These are phyloP conservation scores for Santalum album DNA, from an alignment of 164 flowering plant genomes.

Conservation along the genomic window DNA sequence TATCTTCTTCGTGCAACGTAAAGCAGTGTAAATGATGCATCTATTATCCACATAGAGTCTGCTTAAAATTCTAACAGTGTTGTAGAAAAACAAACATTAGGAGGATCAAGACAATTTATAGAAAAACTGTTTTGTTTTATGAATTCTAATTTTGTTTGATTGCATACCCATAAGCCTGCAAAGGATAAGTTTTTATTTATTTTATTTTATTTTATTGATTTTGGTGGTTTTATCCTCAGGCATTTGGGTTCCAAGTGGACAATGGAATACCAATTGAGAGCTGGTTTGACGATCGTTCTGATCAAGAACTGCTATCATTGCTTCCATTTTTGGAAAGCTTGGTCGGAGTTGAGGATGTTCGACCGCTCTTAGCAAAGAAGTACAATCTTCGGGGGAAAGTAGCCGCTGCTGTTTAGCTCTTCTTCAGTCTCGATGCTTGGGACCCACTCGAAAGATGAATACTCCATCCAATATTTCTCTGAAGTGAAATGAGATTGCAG, in stretches of 20 bases:
- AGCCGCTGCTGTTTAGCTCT: constrained; percentile 63
- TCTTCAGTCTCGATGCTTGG: constrained; percentile 20
- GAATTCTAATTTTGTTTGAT: no score
- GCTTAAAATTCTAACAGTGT: no score
- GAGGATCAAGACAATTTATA: no score
- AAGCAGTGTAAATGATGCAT: no score
- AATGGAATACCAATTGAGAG: constrained; percentile 98
- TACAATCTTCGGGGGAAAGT: constrained; percentile 74
- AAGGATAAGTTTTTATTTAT: no score
- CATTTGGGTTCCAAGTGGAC: constrained; percentile 96
- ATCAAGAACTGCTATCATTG: constrained; percentile 52
- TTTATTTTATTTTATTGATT: background rate
- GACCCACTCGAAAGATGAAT: constrained; percentile 32
- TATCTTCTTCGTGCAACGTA: no score
- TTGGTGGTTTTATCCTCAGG: constrained; percentile 34
- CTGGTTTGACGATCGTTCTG: constrained; percentile 92
- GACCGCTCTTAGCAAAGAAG: constrained; percentile 75
- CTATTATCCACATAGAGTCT: no score
- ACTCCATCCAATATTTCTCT: background rate
- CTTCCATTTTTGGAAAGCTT: constrained; percentile 91
- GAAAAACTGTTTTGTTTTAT: no score
- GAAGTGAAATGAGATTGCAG: background rate
- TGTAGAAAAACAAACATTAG: no score
- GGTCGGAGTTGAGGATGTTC: constrained; percentile 80
- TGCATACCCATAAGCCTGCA: no score